These are phyloP conservation scores for Arthroderma sp. DNA, from an alignment of 2,329 filamentous ascomycete species.

Conservation along the genomic window DNA sequence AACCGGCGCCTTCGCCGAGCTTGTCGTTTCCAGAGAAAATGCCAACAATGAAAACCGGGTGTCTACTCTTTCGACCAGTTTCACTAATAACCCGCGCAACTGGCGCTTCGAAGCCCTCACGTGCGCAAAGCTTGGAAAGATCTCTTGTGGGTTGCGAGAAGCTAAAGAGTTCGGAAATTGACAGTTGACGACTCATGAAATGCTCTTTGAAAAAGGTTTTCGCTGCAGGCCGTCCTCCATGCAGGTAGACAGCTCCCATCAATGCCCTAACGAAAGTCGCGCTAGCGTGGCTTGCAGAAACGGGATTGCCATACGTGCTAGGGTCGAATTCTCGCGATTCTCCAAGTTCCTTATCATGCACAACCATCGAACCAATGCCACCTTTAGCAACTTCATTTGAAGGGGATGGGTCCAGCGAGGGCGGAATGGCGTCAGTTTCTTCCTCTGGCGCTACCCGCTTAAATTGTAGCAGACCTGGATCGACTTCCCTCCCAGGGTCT, in stretches of 20 bases:
- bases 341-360: constrained; percentile 77
- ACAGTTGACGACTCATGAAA: constrained; percentile 65
- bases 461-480: constrained; percentile 82
- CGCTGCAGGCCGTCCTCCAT: constrained; percentile 64
- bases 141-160: constrained; percentile 78
- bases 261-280: constrained; percentile 71
- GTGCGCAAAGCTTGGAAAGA: constrained; percentile 65
- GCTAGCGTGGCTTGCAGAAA: constrained; percentile 47
- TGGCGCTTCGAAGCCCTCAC: constrained; percentile 79
- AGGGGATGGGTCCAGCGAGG: constrained; percentile 40
- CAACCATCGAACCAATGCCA: constrained; percentile 61
- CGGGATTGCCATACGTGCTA: constrained; percentile 18
- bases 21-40: constrained; percentile 87
- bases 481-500: constrained; percentile 77
- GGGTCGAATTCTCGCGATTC: constrained; percentile 36
- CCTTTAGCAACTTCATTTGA: constrained; percentile 40
- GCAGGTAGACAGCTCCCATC: constrained; percentile 71
- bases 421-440: constrained; percentile 21
- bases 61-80: constrained; percentile 71
- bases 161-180: constrained; percentile 64
- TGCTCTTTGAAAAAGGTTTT: constrained; percentile 75
- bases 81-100: constrained; percentile 80
- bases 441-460: constrained; percentile 30
- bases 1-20: constrained; percentile 76
- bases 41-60: constrained; percentile 85